These are phyloP conservation scores for Podospora comata DNA, from an alignment of 495 filamentous ascomycete species.

Conservation along the genomic window DNA sequence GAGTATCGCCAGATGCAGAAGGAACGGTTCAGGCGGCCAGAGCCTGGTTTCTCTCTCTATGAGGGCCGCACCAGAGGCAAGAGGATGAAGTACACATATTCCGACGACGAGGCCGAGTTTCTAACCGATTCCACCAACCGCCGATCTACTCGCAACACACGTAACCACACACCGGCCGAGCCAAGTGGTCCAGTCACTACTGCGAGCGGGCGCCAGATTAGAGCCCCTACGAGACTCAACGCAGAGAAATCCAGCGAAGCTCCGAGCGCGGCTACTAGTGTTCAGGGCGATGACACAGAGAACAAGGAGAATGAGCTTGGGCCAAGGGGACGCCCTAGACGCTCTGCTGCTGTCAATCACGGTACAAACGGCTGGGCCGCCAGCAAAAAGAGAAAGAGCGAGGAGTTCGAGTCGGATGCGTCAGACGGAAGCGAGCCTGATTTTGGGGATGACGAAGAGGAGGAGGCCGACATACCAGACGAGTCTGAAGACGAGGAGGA, in stretches of 20 bases:
- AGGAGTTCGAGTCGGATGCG: slow-evolving; percentile 68
- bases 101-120: slow-evolving; percentile 76
- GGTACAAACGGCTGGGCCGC: slow-evolving; percentile 48
- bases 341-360: slow-evolving; percentile 44
- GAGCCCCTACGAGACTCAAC: slow-evolving; percentile 72
- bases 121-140: slow-evolving; percentile 69
- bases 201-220: slow-evolving; percentile 83
- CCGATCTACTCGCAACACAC: slow-evolving; percentile 72
- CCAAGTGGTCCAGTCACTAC: slow-evolving; percentile 75
- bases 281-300: slow-evolving; percentile 33
- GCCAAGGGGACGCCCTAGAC: slow-evolving; percentile 34
- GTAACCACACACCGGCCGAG: slow-evolving; percentile 66
- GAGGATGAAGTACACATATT: slow-evolving; percentile 92
- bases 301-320: slow-evolving; percentile 31
- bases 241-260: slow-evolving; percentile 59
- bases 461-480: slow-evolving; percentile 50
- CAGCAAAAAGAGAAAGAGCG: slow-evolving; percentile 60
- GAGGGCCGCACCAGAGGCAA: slow-evolving; percentile 96
- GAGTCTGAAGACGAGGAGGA: slow-evolving; percentile 54
- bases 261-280: slow-evolving; percentile 36
- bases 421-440: slow-evolving; percentile 60
- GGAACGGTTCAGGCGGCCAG: slow-evolving; percentile 81
- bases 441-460: slow-evolving; percentile 61
- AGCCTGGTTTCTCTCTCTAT: slow-evolving; percentile 87
- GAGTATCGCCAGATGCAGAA: slow-evolving; percentile 87